Percentiles rank a stretch among this genome's conserved stretches.
Evolutionary conservation across 2,329 filamentous ascomycete genomes (phyloP).

Genomic region (Fusarium nematophilum): DNA sequence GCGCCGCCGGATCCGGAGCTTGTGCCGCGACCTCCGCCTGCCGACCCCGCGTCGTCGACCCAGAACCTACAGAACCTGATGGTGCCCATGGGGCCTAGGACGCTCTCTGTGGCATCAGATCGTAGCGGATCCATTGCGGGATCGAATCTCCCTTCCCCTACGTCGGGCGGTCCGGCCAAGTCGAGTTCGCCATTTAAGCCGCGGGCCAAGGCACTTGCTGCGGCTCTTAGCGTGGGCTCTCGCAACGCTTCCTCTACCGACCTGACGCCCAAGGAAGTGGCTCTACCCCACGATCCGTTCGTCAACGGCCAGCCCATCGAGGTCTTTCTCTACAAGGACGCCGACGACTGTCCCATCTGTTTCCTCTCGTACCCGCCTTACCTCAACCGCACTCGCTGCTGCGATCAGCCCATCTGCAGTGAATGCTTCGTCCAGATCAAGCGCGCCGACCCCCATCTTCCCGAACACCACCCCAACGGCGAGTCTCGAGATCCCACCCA

Average conservation of each 20-base stretch:
- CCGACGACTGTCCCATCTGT: conserved; percentile 92
- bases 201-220: conserved; percentile 88
- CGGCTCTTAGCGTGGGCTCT: conserved; percentile 78
- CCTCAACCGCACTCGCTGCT: conserved; percentile 93
- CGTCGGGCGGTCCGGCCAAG: conserved; percentile 49
- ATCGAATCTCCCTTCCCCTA: conserved; percentile 65
- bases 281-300: conserved; percentile 82
- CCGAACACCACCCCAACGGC: conserved; percentile 75
- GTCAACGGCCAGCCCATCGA: conserved; percentile 96
- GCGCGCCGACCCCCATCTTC: conserved; percentile 88
- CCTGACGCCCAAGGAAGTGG: conserved; percentile 79
- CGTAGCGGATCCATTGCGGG: conserved; percentile 69
- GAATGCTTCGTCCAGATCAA: conserved; percentile 99
- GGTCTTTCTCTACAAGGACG: conserved; percentile 92
- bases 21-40: conserved; percentile 58
- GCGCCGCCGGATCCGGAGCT: conserved; percentile 79
- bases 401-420: conserved; percentile 95
- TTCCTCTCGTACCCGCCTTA: conserved; percentile 96
- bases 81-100: conserved; percentile 81
- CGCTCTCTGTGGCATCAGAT: conserved; percentile 84
- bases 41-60: conserved; percentile 57
- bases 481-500: conserved; percentile 51
- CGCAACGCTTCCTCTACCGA: conserved; percentile 79
- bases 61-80: conserved; percentile 77
- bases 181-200: conserved; percentile 75